phyloP scores from a whole-genome alignment of 371 early-diverging fungal species.

The Rhizomucor pusillus region DNA sequence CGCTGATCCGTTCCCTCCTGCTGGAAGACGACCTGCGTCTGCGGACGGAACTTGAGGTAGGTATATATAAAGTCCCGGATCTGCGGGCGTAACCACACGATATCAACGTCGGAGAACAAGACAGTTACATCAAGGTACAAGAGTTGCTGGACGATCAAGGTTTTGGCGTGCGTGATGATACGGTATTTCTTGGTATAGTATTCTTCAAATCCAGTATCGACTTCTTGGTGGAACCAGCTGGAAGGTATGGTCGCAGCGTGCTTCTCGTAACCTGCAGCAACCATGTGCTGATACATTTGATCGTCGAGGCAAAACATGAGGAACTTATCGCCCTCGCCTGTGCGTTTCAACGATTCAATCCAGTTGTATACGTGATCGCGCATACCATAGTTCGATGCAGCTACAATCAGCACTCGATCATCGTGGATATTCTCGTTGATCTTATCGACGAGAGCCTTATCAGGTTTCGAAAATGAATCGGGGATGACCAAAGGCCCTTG shows the following conservation, averaged over 20 bases:
- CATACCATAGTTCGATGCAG: slow-evolving; percentile 48
- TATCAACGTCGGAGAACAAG: slow-evolving; percentile 32
- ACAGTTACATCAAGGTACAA: slow-evolving; percentile 29
- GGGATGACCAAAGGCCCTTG: slow-evolving; percentile 20
- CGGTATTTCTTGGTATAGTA: slow-evolving; percentile 40
- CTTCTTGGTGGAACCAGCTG: slow-evolving; percentile 37
- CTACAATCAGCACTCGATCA: slow-evolving; percentile 35
- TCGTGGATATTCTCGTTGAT: slow-evolving; percentile 29
- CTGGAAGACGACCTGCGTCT: slow-evolving; percentile 26
- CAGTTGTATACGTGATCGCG: slow-evolving; percentile 47
- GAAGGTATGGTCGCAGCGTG: slow-evolving; percentile 34
- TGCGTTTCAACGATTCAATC: slow-evolving; percentile 43
- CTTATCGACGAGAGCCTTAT: slow-evolving; percentile 24
- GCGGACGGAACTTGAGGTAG: slow-evolving; percentile 17
- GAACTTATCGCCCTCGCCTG: slow-evolving; percentile 31
- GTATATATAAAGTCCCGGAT: slow-evolving; percentile 19
- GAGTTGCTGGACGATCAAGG: slow-evolving; percentile 28
- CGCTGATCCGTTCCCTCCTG: slow-evolving; percentile 29
- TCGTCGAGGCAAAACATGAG: slow-evolving; percentile 45
- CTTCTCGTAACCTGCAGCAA: slow-evolving; percentile 24
- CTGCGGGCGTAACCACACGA: slow-evolving; percentile 20
- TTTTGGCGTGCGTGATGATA: slow-evolving; percentile 39
- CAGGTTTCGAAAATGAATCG: slow-evolving; percentile 24
- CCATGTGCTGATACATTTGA: slow-evolving; percentile 30
- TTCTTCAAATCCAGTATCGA: slow-evolving; percentile 37